phyloP scores from a whole-genome alignment of 768 basidiomycete genomes.

The Calocybe indica region DNA sequence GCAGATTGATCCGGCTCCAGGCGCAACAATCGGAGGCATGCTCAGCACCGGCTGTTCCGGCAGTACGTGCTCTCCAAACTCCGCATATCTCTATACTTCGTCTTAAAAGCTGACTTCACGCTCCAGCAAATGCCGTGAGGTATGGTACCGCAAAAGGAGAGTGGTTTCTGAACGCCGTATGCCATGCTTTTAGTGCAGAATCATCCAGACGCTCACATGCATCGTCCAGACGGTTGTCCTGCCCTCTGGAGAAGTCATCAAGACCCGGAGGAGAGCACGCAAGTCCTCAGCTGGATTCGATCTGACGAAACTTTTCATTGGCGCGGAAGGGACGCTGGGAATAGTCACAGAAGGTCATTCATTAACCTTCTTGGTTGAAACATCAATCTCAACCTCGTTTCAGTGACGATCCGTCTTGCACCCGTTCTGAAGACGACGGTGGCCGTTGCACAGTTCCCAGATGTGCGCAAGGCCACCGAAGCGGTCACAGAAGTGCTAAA shows the following conservation, averaged over 20 bases:
- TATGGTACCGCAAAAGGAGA: conserved; percentile 89
- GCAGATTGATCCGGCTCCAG: conserved; percentile 72
- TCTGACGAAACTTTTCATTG: conserved; percentile 79
- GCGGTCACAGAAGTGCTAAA: conserved; percentile 72
- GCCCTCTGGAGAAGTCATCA: conserved; percentile 85
- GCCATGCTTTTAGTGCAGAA: conserved; percentile 14
- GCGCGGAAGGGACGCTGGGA: conserved; percentile 75
- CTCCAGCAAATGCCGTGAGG: conserved; percentile 67
- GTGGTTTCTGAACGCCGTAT: conserved; percentile 83
- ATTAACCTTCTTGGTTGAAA: neutral
- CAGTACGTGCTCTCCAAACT: conserved; percentile 35
- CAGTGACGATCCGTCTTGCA: conserved; percentile 76
- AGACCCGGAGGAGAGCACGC: conserved; percentile 70
- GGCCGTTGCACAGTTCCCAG: conserved; percentile 76
- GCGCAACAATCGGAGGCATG: conserved; percentile 85
- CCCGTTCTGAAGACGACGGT: conserved; percentile 80
- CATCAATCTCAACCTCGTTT: neutral
- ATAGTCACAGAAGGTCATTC: conserved; percentile 77
- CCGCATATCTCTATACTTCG: neutral
- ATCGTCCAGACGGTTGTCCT: conserved; percentile 73
- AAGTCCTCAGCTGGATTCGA: conserved; percentile 91
- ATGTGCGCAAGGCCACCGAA: conserved; percentile 67
- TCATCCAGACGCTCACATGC: neutral
- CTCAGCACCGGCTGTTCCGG: conserved; percentile 83
- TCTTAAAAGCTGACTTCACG: neutral